Percentiles rank a stretch among this genome's conserved stretches.
phyloP scores from a whole-genome alignment of 192 early-diverging fungal genomes.

The Coemansia sp. region DNA sequence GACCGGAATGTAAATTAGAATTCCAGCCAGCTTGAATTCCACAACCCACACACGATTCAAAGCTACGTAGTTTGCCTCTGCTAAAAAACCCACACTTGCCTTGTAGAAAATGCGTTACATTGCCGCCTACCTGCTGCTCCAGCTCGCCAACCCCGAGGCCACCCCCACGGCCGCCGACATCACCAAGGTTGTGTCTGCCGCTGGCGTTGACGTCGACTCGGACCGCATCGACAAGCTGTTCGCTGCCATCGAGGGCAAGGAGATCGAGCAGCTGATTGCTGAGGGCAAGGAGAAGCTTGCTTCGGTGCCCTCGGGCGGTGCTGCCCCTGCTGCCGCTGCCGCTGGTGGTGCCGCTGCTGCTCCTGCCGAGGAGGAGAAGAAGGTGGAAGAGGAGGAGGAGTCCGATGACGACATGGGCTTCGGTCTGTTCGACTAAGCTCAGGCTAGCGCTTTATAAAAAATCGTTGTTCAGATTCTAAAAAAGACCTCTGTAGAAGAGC shows the following conservation, averaged over 20 bases:
- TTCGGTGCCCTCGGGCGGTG: conserved; percentile 91
- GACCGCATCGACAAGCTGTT: conserved; percentile 78
- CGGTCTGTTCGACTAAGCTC: conserved; percentile 92
- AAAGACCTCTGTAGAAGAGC: too few relatives aligned
- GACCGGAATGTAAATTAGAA: too few relatives aligned
- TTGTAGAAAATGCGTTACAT: conserved; percentile 89
- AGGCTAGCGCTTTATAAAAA: too few relatives aligned
- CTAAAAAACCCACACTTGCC: conserved; percentile 1
- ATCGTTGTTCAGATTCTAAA: too few relatives aligned
- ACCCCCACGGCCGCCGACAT: conserved; percentile 76
- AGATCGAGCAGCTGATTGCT: conserved; percentile 86
- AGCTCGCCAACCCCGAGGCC: conserved; percentile 78
- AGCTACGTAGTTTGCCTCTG: not conserved
- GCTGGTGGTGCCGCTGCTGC: conserved; percentile 65
- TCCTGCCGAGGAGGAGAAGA: conserved; percentile 60
- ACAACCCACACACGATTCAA: too few relatives aligned
- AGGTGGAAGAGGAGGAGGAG: conserved; percentile 70
- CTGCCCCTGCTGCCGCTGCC: conserved; percentile 65
- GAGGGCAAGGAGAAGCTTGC: conserved; percentile 90
- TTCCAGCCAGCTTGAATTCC: too few relatives aligned
- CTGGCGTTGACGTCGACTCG: conserved; percentile 88
- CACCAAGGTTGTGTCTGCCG: conserved; percentile 79
- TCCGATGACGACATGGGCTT: conserved; percentile 96
- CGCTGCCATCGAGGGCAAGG: conserved; percentile 82
- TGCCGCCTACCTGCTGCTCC: conserved; percentile 96